A percentile compares a stretch with the other conserved stretches of the same genome.
phyloP scores from a whole-genome alignment of 805 yeast genomes.

The Pichia exigua region DNA sequence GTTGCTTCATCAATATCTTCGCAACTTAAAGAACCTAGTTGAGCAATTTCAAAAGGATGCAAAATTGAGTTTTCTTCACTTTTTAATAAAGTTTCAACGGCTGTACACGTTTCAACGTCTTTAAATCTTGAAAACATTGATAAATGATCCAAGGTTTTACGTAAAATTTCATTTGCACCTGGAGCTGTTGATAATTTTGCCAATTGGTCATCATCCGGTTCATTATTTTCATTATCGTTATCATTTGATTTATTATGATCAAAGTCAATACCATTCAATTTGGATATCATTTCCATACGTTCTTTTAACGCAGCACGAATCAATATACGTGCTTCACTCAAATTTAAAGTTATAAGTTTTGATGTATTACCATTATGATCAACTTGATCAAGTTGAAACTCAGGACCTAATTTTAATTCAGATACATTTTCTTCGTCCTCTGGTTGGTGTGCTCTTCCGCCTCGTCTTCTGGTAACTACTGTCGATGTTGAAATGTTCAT shows the following conservation, averaged over 20 bases:
- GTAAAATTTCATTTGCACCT: constrained; percentile 78
- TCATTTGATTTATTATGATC: constrained; percentile 19
- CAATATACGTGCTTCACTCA: constrained; percentile 83
- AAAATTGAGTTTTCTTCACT: constrained; percentile 64
- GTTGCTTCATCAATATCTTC: constrained; percentile 97
- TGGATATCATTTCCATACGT: constrained; percentile 46
- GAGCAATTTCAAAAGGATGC: constrained; percentile 96
- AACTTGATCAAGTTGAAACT: constrained; percentile 73
- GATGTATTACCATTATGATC: constrained; percentile 74
- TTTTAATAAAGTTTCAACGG: constrained; percentile 80
- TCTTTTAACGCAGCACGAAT: constrained; percentile 86
- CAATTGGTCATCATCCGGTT: constrained; percentile 41
- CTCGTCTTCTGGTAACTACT: constrained; percentile 74
- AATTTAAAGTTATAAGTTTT: constrained; percentile 74
- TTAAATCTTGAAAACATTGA: constrained; percentile 83
- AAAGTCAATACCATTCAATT: constrained; percentile 28
- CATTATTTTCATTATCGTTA: constrained; percentile 6
- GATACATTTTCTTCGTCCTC: constrained; percentile 94
- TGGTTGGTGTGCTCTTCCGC: constrained; percentile 46
- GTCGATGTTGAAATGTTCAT: constrained; percentile 92
- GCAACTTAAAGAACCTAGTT: constrained; percentile 76
- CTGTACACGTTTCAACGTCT: constrained; percentile 86
- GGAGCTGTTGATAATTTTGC: constrained; percentile 52
- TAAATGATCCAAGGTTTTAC: constrained; percentile 84
- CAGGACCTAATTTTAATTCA: constrained; percentile 81